Base-by-base conservation (phyloP, 768 basidiomycete genomes). In the Pleurotus eryngii region DNA sequence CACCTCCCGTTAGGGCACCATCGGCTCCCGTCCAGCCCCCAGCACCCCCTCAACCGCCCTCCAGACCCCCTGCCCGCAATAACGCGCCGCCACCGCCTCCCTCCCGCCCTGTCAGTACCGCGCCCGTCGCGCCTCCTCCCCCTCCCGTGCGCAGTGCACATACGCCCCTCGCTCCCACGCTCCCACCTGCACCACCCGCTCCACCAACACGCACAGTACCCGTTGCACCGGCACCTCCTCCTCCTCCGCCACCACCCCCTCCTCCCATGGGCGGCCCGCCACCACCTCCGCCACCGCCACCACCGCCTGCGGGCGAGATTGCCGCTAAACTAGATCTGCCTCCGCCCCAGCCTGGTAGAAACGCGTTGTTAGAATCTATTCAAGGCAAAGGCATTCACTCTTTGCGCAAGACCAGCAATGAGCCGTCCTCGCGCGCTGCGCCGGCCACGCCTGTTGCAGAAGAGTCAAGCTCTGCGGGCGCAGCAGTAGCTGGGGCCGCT, bases 341-440 rank as follows among this genome's bases (percentile, higher is more conserved):
- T 4, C 65, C 86, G 8, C 68, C 84, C 5, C 82, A 81, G 61
- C 76, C 84, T 15, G 90, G 83, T 4, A 82, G 91, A 20, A 70
- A 65, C 26, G 86, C 85, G 45, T 75, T 96, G 2, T 75, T 95
- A 42, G 86, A 85, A 0, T 87, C 87, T 11, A 95, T 96, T 60
- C 88, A 89, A 72, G 91, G 90, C 38, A 86, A 85, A 66, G 88
- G 92, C 39, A 74, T 94, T 0, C 80, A 86, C 62, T 76, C 80
- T 2, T 76, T 96, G 50, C 81, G 81, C 60, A 92, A 89, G 73
- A 77, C 80, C 7, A 76, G 80, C 14, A 67, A 70, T 7, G 65
- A 75, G 2, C 69, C 71, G 11, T 75, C 73, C 18, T 65, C 66
- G 17, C 67, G 72, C 38, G 70, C 76, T 38, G 59, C 72, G 2